Conservation (phyloP, 2,329 filamentous ascomycete genomes). For the Aureobasidium sp. region DNA sequence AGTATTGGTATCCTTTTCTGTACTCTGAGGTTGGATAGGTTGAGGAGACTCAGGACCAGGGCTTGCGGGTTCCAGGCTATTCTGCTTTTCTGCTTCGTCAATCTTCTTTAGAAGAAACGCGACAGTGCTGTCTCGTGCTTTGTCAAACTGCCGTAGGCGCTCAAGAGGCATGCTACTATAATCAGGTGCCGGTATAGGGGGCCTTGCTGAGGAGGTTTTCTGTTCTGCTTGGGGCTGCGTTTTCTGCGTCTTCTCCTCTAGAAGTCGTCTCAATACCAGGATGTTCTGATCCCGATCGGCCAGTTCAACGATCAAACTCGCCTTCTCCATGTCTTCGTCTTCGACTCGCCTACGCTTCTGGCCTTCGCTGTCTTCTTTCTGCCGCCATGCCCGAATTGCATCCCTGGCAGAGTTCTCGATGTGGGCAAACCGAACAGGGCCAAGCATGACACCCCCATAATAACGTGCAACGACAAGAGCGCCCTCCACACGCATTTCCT, state of each 20-base stretch:
- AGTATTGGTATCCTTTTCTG: not conserved
- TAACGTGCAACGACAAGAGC: slow-evolving; percentile 44
- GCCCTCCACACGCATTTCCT: slow-evolving; percentile 35
- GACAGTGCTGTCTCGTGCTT: slow-evolving; percentile 45
- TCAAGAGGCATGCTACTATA: slow-evolving; percentile 36
- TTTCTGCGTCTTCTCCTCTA: slow-evolving; percentile 35
- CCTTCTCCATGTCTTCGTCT: slow-evolving; percentile 25
- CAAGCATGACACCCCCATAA: slow-evolving; percentile 46
- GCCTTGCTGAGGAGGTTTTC: slow-evolving; percentile 15
- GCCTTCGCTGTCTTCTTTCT: slow-evolving; percentile 24
- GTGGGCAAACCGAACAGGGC: slow-evolving; percentile 44
- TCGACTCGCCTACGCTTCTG: slow-evolving; percentile 28
- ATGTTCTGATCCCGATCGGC: slow-evolving; percentile 41
- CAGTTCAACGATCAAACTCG: slow-evolving; percentile 31
- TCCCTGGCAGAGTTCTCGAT: slow-evolving; percentile 42
- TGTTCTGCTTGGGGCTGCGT: slow-evolving; percentile 12
- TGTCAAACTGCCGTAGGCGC: slow-evolving; percentile 34
- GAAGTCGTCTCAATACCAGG: slow-evolving; percentile 34
- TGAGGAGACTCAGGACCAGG: not conserved
- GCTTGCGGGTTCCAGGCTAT: not conserved
- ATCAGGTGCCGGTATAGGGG: slow-evolving; percentile 20
- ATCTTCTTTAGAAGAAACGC: slow-evolving; percentile 44
- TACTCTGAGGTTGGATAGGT: not conserved
- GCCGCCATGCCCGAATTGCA: slow-evolving; percentile 36
- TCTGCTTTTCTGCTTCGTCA: slow-evolving; percentile 38